Percentiles rank a stretch among this genome's conserved stretches.
These are phyloP conservation scores for Mycena crocata DNA, from an alignment of 768 basidiomycete species.

Conservation along the genomic window DNA sequence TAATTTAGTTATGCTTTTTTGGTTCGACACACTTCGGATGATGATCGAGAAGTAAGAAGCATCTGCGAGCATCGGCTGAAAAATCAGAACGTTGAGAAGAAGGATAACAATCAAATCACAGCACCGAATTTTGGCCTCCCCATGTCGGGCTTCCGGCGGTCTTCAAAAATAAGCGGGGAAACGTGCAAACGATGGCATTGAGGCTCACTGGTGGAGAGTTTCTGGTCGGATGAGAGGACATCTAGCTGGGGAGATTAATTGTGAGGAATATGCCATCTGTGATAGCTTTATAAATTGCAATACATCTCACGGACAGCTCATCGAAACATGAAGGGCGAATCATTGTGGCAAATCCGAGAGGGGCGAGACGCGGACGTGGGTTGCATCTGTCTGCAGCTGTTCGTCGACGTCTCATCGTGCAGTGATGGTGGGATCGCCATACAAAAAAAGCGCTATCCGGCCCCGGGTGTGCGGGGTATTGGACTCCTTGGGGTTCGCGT, in stretches of 20 bases:
- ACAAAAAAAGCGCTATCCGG: too few relatives aligned
- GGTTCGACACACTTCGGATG: background rate
- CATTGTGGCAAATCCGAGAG: too few relatives aligned
- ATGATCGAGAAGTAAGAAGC: background rate
- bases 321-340: background rate
- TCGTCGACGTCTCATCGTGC: too few relatives aligned
- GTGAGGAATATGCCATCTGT: background rate
- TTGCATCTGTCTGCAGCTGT: background rate
- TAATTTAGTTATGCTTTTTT: too few relatives aligned
- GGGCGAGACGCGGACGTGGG: background rate
- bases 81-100: constrained; percentile 15
- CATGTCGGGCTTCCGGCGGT: background rate
- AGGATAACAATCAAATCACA: background rate
- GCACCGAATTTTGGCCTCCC: background rate
- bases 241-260: background rate
- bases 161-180: background rate
- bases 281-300: background rate
- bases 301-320: background rate
- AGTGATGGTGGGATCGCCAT: too few relatives aligned
- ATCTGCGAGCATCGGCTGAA: constrained; percentile 8
- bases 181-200: background rate
- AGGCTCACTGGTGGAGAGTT: background rate
- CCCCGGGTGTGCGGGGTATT: too few relatives aligned
- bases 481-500: too few relatives aligned
- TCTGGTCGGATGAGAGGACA: background rate